A percentile compares a stretch with the other conserved stretches of the same genome.
These are phyloP conservation scores for Calonectria fujianensis DNA, from an alignment of 2,329 filamentous ascomycete genomes.

Conservation along the genomic window DNA sequence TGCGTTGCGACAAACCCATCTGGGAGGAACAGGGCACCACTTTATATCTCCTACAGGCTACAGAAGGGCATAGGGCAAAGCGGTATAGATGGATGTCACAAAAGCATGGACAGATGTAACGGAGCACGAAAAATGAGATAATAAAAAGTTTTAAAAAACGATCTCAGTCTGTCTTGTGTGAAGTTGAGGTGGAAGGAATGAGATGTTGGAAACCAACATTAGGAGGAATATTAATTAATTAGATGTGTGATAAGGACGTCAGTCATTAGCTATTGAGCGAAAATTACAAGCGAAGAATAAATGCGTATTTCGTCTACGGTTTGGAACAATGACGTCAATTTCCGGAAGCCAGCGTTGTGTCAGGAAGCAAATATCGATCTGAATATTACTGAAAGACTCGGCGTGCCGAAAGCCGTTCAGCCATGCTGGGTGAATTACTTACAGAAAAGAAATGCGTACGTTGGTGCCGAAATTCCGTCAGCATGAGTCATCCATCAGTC, in stretches of 20 bases:
- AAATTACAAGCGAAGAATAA: background rate
- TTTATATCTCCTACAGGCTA: conserved; percentile 52
- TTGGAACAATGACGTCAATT: background rate
- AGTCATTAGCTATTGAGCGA: background rate
- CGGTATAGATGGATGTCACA: conserved; percentile 55
- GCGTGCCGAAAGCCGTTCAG: background rate
- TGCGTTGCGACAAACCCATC: conserved; percentile 52
- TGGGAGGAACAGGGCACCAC: conserved; percentile 47
- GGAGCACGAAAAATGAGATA: conserved; percentile 55
- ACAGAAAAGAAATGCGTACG: background rate
- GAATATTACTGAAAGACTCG: background rate
- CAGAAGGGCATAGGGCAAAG: conserved; percentile 50
- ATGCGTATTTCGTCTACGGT: background rate
- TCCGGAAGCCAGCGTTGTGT: background rate
- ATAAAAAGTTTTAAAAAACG: conserved; percentile 51
- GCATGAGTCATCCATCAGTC: conserved; percentile 39
- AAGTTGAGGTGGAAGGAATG: background rate
- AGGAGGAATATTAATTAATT: background rate
- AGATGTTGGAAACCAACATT: background rate
- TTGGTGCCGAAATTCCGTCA: conserved; percentile 49
- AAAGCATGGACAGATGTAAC: conserved; percentile 56
- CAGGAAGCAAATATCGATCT: background rate
- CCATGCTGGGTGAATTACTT: background rate
- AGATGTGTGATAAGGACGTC: background rate
- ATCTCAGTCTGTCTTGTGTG: background rate